These are phyloP conservation scores for Anisodus acutangulus DNA, from an alignment of 257 asterid species.

Conservation along the genomic window DNA sequence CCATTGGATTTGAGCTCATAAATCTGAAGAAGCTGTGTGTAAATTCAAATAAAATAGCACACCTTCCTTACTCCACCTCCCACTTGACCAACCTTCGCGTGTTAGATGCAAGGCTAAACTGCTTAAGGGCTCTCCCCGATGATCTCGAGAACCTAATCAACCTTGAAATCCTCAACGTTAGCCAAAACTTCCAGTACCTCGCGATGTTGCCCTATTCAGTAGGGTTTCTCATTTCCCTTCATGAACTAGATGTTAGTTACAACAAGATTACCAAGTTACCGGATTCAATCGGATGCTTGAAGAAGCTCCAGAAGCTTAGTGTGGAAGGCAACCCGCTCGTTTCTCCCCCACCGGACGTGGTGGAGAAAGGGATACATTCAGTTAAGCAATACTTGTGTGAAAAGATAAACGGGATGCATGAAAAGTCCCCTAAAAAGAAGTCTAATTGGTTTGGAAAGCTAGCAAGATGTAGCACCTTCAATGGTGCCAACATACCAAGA, in stretches of 20 bases:
- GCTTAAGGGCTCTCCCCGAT: conserved; percentile 76
- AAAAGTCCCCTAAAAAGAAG: conserved; percentile 45
- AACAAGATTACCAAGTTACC: conserved; percentile 69
- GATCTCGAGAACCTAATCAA: conserved; percentile 82
- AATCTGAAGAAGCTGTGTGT: conserved; percentile 68
- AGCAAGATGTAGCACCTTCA: conserved; percentile 70
- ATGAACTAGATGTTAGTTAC: conserved; percentile 82
- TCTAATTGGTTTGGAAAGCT: conserved; percentile 80
- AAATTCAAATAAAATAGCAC: conserved; percentile 73
- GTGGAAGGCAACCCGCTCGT: conserved; percentile 82
- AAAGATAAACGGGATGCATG: conserved; percentile 58
- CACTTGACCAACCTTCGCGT: conserved; percentile 73
- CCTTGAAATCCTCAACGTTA: conserved; percentile 69
- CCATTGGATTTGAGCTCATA: conserved; percentile 76
- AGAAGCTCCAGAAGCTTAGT: conserved; percentile 67
- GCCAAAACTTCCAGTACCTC: conserved; percentile 87
- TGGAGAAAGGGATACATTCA: conserved; percentile 63
- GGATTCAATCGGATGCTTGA: conserved; percentile 76
- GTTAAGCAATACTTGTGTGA: conserved; percentile 68
- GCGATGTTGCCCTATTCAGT: conserved; percentile 69
- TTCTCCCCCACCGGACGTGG: conserved; percentile 66
- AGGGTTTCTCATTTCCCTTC: conserved; percentile 76
- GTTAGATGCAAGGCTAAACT: conserved; percentile 83
- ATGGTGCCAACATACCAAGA: conserved; percentile 45
- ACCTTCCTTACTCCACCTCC: conserved; percentile 80